Base-by-base conservation (phyloP, 495 filamentous ascomycete genomes). In the Aspergillus panamensis region DNA sequence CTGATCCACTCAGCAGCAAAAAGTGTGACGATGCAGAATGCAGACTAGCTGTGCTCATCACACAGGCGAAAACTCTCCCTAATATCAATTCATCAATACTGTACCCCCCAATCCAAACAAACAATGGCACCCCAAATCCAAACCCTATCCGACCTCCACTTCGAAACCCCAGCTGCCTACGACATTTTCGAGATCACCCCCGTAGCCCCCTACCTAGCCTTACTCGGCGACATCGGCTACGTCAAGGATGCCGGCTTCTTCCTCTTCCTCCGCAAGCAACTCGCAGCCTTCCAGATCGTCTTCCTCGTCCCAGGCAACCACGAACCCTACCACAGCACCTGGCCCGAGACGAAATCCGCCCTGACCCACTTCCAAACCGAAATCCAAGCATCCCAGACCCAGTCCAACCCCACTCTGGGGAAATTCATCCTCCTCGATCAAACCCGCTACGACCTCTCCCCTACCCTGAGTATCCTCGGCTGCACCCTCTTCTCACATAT, bases 161-260 rank as follows among this genome's bases (percentile, higher is more conserved):
- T 84, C 2, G 81, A 85, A 52, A 59, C 64, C 5, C 65, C 70
- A 0, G 64, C 71, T 12, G 58, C 67, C 17, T 84, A 82, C 59
- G 69, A 74, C 52, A 60, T 66, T 25, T 83, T 79, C 56, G 48
- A 66, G 5, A 73, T 83, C 48, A 43, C 44, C 0, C 72, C 75
- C 12, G 62, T 64, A 33, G 73, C 77, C 6, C 76, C 73, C 1
- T 77, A 77, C 58, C 67, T 85, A 0, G 76, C 76, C 8, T 66
- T 83, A 0, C 70, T 83, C 12, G 81, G 81, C 17, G 80, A 84
- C 63, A 79, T 85, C 43, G 81, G 81, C 32, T 65, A 73, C 48
- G 60, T 59, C 8, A 59, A 64, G 43, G 68, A 76, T 43, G 63
- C 64, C n/a, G 65, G 73, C 0, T 73, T 66, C 40, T 60, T 72